These are phyloP conservation scores for Neoboletus magnificus DNA, from an alignment of 768 basidiomycete genomes.

Conservation along the genomic window DNA sequence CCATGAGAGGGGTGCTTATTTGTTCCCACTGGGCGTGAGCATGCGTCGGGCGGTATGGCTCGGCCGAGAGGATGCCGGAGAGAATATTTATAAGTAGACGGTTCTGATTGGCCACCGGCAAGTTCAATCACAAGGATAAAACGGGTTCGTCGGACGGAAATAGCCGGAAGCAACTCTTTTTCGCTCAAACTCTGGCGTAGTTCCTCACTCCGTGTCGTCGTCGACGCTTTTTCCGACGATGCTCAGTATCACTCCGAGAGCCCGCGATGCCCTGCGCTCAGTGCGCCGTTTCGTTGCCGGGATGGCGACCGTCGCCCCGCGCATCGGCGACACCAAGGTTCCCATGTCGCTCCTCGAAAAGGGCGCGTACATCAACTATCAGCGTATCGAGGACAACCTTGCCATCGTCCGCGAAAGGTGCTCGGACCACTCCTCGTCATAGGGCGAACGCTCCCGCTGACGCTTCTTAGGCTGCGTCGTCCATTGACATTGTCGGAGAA, in stretches of 20 bases:
- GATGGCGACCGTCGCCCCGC: constrained; percentile 76
- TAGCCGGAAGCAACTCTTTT: constrained; percentile 25
- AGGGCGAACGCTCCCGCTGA: not conserved
- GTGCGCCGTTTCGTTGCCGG: constrained; percentile 56
- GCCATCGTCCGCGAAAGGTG: constrained; percentile 82
- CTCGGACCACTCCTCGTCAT: not conserved
- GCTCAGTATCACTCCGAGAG: constrained; percentile 56
- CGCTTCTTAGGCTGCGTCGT: constrained; percentile 63
- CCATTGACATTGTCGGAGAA: constrained; percentile 95
- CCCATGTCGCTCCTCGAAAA: constrained; percentile 85
- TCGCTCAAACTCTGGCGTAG: constrained; percentile 18
- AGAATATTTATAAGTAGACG: constrained; percentile 17
- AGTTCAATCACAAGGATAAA: constrained; percentile 25
- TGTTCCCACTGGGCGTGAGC: not conserved
- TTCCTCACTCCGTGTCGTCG: constrained; percentile 12
- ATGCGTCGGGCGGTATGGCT: no score
- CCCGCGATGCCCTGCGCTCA: constrained; percentile 51
- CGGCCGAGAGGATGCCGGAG: constrained; percentile 11
- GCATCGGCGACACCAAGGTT: constrained; percentile 89
- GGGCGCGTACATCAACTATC: constrained; percentile 86
- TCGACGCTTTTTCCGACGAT: constrained; percentile 46
- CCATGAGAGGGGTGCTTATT: not conserved
- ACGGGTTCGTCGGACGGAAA: constrained; percentile 13
- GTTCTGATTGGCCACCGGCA: constrained; percentile 21
- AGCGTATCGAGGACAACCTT: constrained; percentile 97